Evolutionary conservation across 1,139 yeast genomes (phyloP), one percentile per base, ranked within the genome.

Genomic region (Magnusiomyces tetraspermus): DNA sequence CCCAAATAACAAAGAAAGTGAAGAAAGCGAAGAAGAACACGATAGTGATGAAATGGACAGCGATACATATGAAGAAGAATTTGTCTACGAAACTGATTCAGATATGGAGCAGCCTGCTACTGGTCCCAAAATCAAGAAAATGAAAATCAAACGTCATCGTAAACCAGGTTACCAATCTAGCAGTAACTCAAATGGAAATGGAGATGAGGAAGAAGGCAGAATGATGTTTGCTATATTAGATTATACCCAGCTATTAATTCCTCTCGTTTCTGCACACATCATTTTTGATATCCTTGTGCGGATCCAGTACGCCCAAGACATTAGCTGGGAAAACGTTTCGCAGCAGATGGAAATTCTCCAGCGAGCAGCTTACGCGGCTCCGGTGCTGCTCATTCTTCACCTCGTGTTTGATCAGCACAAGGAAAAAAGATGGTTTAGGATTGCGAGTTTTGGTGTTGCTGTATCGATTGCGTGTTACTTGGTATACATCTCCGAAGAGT

Each of bases 251-350:
- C 63, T 63, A 46, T 50, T 68, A 46, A 61, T 68, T 33, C 71
- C 71, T 4, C 53, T 68, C 47, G 57, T 67, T 24, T 61, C 68
- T 15, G 69, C 67, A 10, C 67, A 68, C 54, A 53, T 66, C 19
- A 64, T 63, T 11, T 58, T 68, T 40, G 69, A 68, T 50, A 57
- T 67, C n/a, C 59, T 68, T 11, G 70, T 68, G 5, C 62, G 67
- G 17, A 55, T 61, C 46, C 71, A 68, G 52, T 68, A 68, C 52
- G 62, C 53, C n/a, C 53, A 51, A 37, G 49, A 50, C 33, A 30
- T 48, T 8, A 46, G 51, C n/a, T 52, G 49, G 11, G 46, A 48
- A 6, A 61, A 57, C 36, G 58, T 67, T 8, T 52, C 59, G 8
- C 50, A 54, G 2, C 51, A 50, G 23, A 22, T 38, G 15, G 50